Percentiles rank a stretch among this genome's conserved stretches.
These are phyloP conservation scores for Ceratobasidium sp. DNA, from an alignment of 1,284 basidiomycete genomes.

Conservation along the genomic window DNA sequence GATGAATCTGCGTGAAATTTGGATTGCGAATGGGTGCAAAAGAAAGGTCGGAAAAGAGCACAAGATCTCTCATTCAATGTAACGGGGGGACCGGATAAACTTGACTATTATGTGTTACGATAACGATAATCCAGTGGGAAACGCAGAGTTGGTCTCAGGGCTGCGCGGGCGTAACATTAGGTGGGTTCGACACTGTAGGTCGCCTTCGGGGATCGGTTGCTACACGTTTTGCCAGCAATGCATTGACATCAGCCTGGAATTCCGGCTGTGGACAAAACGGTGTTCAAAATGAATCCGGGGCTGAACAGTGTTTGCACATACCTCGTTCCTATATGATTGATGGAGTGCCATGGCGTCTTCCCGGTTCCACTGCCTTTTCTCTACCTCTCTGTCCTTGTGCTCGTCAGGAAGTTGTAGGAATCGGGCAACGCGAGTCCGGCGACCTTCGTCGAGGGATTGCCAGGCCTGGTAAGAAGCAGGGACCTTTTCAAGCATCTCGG, in stretches of 20 bases:
- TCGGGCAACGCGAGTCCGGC: conserved; percentile 15
- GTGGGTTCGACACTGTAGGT: conserved; percentile 3
- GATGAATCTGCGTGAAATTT: conserved; percentile 31
- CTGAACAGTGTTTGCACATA: neutral
- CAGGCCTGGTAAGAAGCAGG: conserved; percentile 12
- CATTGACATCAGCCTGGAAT: conserved; percentile 22
- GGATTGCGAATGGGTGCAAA: conserved; percentile 32
- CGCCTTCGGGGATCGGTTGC: conserved; percentile 37
- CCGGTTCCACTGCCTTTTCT: conserved; percentile 11
- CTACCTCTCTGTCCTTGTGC: conserved; percentile 13
- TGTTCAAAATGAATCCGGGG: neutral
- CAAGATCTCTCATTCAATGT: conserved; percentile 25
- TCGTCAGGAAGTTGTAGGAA: conserved; percentile 35
- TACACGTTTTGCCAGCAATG: conserved; percentile 20
- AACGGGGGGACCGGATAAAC: neutral
- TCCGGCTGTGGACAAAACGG: conserved; percentile 2
- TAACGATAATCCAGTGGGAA: neutral
- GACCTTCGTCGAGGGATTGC: conserved; percentile 24
- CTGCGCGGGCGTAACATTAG: neutral
- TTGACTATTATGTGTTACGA: conserved; percentile 2
- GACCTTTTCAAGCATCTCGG: conserved; percentile 25
- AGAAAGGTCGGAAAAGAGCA: conserved; percentile 34
- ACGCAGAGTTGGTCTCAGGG: neutral
- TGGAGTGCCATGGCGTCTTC: conserved; percentile 35
- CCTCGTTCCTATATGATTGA: conserved; percentile 23